Base-by-base conservation (phyloP, 331 rosid species). In the Rhamnella rubrinervis region DNA sequence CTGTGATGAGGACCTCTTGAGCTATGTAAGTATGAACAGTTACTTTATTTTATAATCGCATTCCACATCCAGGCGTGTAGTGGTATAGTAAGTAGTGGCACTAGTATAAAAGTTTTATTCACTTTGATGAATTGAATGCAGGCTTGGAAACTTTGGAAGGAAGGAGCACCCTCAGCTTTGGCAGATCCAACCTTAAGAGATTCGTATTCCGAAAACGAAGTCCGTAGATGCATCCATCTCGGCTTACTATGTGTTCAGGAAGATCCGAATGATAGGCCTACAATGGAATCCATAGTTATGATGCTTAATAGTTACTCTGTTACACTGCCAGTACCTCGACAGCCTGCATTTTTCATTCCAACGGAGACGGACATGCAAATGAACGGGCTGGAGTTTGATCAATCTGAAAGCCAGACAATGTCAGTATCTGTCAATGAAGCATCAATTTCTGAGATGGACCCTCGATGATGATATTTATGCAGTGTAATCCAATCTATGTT, bases 191-290 rank as follows among this genome's bases (percentile, higher is more conserved):
- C 38, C 8, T 55, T 84, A 15, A 52, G 67, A 70, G 78, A 44
- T 44, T 81, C 78, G 49, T 77, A 67, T 52, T 55, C 82, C 3
- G 60, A 62, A 21, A 64, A 25, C 62, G 88, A 86, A 78, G 83
- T 66, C 6, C 17, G 61, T 0, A 78, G 65, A 59, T 80, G 85
- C 59, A 66, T 80, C 31, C 82, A 82, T 35, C 75, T 85, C 46
- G 80, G 74, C 20, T 56, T 82, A n/a, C 64, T 79, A 16, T 87
- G 89, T 50, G 84, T 81, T 11, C 89, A 87, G 40, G 84, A 84
- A 46, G 74, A 80, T 55, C 87, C 86, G 15, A 66, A 59, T 0
- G 62, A 77, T 6, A 63, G 93, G 46, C 87, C 88, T 4, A 52
- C 84, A 6, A 79, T 88, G 91, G 76, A 76, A 18, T 60, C 78